A percentile compares a stretch with the other conserved stretches of the same genome.
These are phyloP conservation scores for Leptomonas pyrrhocoris DNA, from an alignment of 208 protist genomes.

Conservation along the genomic window DNA sequence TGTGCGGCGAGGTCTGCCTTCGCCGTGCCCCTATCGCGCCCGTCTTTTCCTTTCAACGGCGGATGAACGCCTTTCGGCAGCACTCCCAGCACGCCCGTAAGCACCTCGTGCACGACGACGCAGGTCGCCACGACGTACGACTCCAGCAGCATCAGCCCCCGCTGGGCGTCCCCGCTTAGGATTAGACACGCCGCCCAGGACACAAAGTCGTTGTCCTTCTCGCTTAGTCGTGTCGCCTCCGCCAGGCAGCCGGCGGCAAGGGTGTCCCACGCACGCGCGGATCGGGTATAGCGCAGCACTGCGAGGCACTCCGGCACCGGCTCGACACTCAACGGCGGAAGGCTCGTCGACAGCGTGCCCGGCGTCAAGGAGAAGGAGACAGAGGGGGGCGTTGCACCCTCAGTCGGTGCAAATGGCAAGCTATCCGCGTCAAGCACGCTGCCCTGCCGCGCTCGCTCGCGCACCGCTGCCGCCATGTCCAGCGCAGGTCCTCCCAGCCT, in stretches of 20 bases:
- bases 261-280: constrained; percentile 40
- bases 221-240: constrained; percentile 49
- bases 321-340: constrained; percentile 11
- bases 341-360: not conserved
- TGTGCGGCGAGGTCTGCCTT: not conserved
- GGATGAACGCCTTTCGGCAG: constrained; percentile 7
- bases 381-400: not conserved
- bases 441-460: constrained; percentile 1
- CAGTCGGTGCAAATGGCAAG: not conserved
- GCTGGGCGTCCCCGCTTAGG: constrained; percentile 42
- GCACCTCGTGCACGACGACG: constrained; percentile 39
- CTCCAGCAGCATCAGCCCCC: constrained; percentile 58
- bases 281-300: constrained; percentile 30
- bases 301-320: constrained; percentile 18
- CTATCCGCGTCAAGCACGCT: constrained; percentile 4
- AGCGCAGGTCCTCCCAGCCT: not conserved
- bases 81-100: not conserved
- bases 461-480: constrained; percentile 12
- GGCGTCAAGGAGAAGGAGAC: not conserved
- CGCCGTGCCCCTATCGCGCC: not conserved
- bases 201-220: constrained; percentile 58
- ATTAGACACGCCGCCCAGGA: constrained; percentile 55
- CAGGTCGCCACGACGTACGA: constrained; percentile 67
- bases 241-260: constrained; percentile 54
- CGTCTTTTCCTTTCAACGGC: not conserved